Evolutionary conservation across 179 eudicot species (phyloP), one percentile per base, ranked within the genome.

Genomic region (Drosera spatulata): DNA sequence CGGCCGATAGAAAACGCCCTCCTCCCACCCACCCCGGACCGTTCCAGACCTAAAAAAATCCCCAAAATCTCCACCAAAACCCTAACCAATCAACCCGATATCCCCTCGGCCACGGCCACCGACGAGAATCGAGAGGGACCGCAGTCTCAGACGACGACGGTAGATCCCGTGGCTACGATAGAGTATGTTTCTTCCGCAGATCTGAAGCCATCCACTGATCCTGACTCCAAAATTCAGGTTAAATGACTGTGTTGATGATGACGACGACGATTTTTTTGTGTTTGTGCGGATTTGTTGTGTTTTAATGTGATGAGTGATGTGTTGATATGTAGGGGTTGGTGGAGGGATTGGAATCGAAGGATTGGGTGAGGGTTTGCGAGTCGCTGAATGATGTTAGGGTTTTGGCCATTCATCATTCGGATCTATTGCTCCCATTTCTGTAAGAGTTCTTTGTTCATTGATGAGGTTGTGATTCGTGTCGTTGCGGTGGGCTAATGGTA

Each of bases 281-380:
- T 4, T 50, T 13, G 15, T 4, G n/a, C 55, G n/a, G 2, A 6
- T 7, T 3, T 56, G 51, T 61, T 46, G 48, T 46, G 51, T 11
- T 39, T 59, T 44, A 3, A 10, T 66, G 55, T 60, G 11, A 58
- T 52, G 53, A 12, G 39, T 7, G 2, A 39, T 15, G 12, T n/a
- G 14, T 47, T 58, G 45, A 58, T 58, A 61, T 64, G 73, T 81
- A 93, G 99, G 73, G 79, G 9, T 75, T 93, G 56, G 65, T 89
- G 55, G 83, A 82, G 63, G 96, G 86, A 40, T 70, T 93, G 71
- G 88, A 93, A 53, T 84, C 96, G 7, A 93, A 88, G 72, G 90
- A 93, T 74, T 93, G 99, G 99, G 48, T 82, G 65, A 80, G 75
- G 73, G 68, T 93, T 11, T 93, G 99, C 50, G 95, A 85, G 40